Evolutionary conservation across 371 early-diverging fungal genomes (phyloP).

Genomic region (Mortierella sp.): DNA sequence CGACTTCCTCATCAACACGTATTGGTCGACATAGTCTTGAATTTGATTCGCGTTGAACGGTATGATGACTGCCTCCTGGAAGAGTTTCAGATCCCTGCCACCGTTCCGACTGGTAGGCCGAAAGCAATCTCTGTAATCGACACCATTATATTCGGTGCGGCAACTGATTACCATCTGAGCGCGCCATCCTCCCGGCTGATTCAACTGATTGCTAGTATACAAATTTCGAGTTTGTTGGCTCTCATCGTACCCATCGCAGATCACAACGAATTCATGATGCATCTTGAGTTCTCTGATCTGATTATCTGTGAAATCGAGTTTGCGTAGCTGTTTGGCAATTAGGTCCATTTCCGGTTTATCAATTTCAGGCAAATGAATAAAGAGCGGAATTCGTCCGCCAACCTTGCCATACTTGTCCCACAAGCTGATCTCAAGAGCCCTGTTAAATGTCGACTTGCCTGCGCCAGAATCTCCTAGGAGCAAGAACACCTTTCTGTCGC

Average conservation of each 20-base stretch:
- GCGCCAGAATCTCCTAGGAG: no score
- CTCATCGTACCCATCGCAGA: no score
- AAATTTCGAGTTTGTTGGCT: background rate
- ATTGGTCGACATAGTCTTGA: background rate
- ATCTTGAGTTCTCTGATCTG: no score
- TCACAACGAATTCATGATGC: no score
- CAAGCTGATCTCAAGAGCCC: no score
- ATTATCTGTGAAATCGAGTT: background rate
- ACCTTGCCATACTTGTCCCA: no score
- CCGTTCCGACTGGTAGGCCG: background rate
- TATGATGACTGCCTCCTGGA: constrained; percentile 3
- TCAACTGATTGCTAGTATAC: constrained; percentile 10
- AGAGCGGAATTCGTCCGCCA: no score
- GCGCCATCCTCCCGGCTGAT: constrained; percentile 5
- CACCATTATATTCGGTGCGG: background rate
- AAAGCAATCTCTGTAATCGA: constrained; percentile 6
- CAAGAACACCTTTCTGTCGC: no score
- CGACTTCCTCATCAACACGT: no score
- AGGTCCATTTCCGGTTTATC: constrained; percentile 7
- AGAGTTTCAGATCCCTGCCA: background rate
- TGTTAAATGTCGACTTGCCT: no score
- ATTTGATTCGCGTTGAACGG: background rate
- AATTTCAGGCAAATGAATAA: background rate
- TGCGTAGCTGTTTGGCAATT: background rate
- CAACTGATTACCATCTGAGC: background rate